These are phyloP conservation scores for Gracilaria domingensis DNA, from an alignment of 23 red algal species.

Conservation along the genomic window DNA sequence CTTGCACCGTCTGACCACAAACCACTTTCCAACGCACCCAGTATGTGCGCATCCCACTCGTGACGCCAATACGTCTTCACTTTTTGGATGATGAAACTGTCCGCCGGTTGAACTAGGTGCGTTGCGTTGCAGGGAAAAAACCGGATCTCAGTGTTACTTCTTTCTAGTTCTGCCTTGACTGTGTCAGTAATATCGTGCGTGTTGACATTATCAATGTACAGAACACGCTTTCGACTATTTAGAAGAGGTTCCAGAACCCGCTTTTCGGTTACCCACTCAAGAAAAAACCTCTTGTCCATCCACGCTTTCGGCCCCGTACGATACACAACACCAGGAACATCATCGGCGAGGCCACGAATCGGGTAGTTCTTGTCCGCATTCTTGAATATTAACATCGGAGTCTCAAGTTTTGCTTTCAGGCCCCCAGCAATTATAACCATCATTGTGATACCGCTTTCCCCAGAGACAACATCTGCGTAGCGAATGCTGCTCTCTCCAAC, in stretches of 20 bases:
- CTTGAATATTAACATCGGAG: conserved; percentile 15
- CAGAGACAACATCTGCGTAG: conserved; percentile 37
- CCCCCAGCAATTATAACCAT: conserved; percentile 21
- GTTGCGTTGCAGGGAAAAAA: conserved; percentile 5
- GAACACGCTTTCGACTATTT: not conserved
- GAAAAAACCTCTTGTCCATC: conserved; percentile 34
- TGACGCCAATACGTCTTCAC: not conserved
- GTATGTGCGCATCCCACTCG: not conserved
- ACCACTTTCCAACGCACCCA: not conserved
- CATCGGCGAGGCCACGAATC: not conserved
- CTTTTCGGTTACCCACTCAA: not conserved
- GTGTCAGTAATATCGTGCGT: conserved; percentile 1
- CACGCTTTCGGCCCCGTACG: conserved; percentile 14
- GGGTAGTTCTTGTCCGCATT: conserved; percentile 40
- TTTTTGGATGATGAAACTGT: not conserved
- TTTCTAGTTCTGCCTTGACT: not conserved
- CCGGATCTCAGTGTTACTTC: not conserved
- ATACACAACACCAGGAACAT: conserved; percentile 24
- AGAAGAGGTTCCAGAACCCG: not conserved
- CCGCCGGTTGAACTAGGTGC: not conserved
- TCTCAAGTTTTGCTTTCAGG: not conserved
- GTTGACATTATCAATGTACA: conserved; percentile 35
- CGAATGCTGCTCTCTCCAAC: conserved; percentile 4
- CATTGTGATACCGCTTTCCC: conserved; percentile 3
- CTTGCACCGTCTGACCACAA: not conserved